phyloP scores from a whole-genome alignment of 441 rosid species.

The Populus hybrid region DNA sequence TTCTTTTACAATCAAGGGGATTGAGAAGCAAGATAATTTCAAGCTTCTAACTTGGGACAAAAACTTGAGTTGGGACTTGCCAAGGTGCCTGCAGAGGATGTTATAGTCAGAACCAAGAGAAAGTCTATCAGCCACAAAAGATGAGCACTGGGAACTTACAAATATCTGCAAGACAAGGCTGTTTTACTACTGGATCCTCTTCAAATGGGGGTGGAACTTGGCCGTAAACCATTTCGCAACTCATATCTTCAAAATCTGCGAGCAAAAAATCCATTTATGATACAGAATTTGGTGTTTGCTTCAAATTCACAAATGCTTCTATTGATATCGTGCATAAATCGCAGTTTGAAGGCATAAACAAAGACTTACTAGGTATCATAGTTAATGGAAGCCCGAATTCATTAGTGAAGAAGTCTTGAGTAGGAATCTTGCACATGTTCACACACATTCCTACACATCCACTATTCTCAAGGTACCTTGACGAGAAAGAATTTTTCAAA shows the following conservation, averaged over 20 bases:
- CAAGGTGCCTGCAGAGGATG: constrained; percentile 42
- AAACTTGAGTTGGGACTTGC: constrained; percentile 38
- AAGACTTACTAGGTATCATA: constrained; percentile 72
- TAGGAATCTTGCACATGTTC: constrained; percentile 94
- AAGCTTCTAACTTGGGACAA: constrained; percentile 54
- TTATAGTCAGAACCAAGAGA: constrained; percentile 17
- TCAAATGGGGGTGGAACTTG: constrained; percentile 77
- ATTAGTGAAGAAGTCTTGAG: constrained; percentile 96
- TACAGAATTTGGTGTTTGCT: neutral
- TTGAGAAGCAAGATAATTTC: constrained; percentile 15
- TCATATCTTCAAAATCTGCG: constrained; percentile 93
- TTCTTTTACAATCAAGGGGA: neutral
- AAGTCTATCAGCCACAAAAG: neutral
- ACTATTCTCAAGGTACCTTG: constrained; percentile 92
- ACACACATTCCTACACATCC: constrained; percentile 98
- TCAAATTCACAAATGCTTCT: neutral
- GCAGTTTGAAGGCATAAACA: neutral
- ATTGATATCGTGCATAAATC: neutral
- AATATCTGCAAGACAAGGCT: constrained; percentile 58
- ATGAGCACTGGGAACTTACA: constrained; percentile 34
- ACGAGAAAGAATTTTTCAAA: constrained; percentile 12
- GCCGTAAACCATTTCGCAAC: constrained; percentile 95
- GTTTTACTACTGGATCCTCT: constrained; percentile 63
- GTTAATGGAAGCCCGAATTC: constrained; percentile 95
- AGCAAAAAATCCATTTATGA: neutral